Evolutionary conservation across 2,329 filamentous ascomycete genomes (phyloP), one percentile per base, ranked within the genome.

Genomic region (Exophiala sideris): DNA sequence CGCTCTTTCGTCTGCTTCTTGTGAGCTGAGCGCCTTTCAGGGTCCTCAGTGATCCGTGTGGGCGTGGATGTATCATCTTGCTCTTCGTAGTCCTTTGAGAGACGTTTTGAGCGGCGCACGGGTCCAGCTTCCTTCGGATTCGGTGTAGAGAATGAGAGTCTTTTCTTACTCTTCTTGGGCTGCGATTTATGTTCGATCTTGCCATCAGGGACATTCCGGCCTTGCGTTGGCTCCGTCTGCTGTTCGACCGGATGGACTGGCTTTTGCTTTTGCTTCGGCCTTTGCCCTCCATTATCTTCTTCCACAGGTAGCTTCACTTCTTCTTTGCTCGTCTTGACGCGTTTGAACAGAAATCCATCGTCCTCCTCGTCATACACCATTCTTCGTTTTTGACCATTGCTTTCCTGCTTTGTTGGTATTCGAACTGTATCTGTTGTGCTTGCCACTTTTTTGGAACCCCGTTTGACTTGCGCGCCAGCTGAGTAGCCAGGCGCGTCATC

Each of bases 311-410:
- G 21, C 36, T 47, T 50, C 54, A 39, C 60, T 53, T 9, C 61
- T 9, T 34, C 79, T 72, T 86, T 89, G 57, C 78, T 77, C 65
- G 81, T 74, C 66, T 88, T 88, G 58, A 79, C 84, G 62, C 87
- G 82, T 59, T 85, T 83, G 68, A 91, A 91, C 54, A 83, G 77
- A 64, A 91, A 91, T 59, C 88, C 88, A 64, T 87, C 88, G 73
- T 88, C 85, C 65, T 87, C 81, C 69, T 91, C 87, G 64, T 89
- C 86, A 64, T 86, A 86, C 58, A 72, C 77, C 57, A 70, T 69
- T 62, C 75, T 76, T 45, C 74, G 66, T 63, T 77, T 77, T 60
- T 62, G 69, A 14, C 64, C 63, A 21, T 65, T 61, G 18, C 39
- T 55, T 44, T 38, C 39, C 59, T 64, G 51, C 46, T 50, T 64